phyloP scores from a whole-genome alignment of 352 stramenopile species.

The Globisporangium apiculatum region DNA sequence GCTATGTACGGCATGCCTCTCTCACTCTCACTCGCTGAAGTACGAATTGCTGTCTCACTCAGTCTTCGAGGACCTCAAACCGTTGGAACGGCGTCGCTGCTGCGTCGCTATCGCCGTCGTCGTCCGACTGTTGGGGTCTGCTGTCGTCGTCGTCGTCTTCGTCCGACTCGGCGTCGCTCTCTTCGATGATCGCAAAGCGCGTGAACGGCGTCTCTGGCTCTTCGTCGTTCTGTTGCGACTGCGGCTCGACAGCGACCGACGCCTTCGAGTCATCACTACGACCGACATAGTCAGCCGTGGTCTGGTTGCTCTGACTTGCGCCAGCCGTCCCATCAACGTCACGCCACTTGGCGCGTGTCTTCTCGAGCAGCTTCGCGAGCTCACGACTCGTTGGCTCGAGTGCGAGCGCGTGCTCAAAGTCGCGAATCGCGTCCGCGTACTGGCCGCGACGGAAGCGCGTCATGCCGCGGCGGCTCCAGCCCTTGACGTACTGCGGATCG shows the following conservation, averaged over 20 bases:
- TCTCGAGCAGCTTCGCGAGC: slow-evolving; percentile 74
- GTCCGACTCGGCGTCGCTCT: slow-evolving; percentile 21
- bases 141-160: slow-evolving; percentile 6
- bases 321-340: slow-evolving; percentile 45
- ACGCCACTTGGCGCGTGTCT: slow-evolving; percentile 59
- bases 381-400: slow-evolving; percentile 68
- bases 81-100: slow-evolving; percentile 25
- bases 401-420: slow-evolving; percentile 68
- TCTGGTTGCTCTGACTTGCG: slow-evolving; percentile 16
- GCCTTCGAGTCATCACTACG: background rate
- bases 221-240: background rate
- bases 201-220: slow-evolving; percentile 21
- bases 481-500: slow-evolving; percentile 85
- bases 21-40: slow-evolving; percentile 16
- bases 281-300: slow-evolving; percentile 8
- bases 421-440: slow-evolving; percentile 72
- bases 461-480: slow-evolving; percentile 82
- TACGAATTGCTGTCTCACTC: slow-evolving; percentile 5
- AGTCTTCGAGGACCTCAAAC: slow-evolving; percentile 52
- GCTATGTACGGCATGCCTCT: background rate
- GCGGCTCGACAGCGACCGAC: background rate
- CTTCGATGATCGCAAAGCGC: slow-evolving; percentile 68
- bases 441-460: slow-evolving; percentile 81
- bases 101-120: slow-evolving; percentile 7
- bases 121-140: background rate